Evolutionary conservation across 2,329 filamentous ascomycete species (phyloP), one percentile per base, ranked within the genome.

Genomic region (Metarhizium humberi): DNA sequence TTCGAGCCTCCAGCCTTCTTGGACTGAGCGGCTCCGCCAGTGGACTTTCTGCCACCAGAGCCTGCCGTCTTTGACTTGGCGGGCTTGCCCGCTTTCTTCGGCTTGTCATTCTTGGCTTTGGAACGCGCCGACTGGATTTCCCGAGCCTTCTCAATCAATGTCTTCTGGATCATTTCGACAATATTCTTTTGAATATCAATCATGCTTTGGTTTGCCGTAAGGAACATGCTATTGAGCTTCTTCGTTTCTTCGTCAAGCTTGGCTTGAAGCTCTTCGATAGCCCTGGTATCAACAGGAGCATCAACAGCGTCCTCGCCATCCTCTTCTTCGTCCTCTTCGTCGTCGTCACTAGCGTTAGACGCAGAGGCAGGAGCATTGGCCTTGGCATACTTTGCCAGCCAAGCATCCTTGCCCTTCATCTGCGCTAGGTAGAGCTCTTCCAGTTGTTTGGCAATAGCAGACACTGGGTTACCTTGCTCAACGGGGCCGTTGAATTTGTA

Each of bases 371-470:
- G 74, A 2, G 72, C 68, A 42, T 75, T 73, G 10, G 68, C 69
- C 50, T 67, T 84, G 56, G 87, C 85, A 64, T 95, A 85, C 59
- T 85, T 82, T 46, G 86, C 82, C 64, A 96, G 78, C 84, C 90
- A 97, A 42, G 83, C 80, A 18, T 88, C 80, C 72, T 96, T 96
- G 63, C 86, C 84, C 7, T 78, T 77, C 84, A 92, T 91, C 65
- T 91, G 80, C 5, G 71, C 69, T 57, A 89, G 84, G 71, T 95
- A 96, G 1, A 92, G 67, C 4, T 82, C 79, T 67, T 95, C 84
- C 3, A 95, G 75, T 57, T 84, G 75, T 62, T 87, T 84, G 13
- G 90, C 92, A 60, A 87, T 78, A 34, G 78, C 69, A 56, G 89
- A 85, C 16, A 95, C 88, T 1, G 84, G 78, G 59, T 95, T 90